phyloP scores from a whole-genome alignment of 2,329 filamentous ascomycete genomes.

The Hymenoscyphus albidus region DNA sequence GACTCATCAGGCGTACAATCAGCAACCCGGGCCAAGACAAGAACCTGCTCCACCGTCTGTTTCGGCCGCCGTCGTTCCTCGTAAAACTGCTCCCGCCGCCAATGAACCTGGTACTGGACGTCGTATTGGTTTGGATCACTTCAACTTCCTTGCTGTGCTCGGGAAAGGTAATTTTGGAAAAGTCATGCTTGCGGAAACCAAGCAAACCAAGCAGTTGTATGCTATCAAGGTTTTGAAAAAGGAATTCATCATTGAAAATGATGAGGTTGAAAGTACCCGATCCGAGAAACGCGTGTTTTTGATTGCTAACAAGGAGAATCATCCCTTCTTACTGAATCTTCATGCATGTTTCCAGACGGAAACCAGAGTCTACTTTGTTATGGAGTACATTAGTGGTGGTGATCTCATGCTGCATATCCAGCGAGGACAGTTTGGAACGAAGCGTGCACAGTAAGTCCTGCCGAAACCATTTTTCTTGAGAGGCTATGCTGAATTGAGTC shows the following conservation, averaged over 20 bases:
- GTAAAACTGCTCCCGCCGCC: conserved; percentile 65
- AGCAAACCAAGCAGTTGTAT: conserved; percentile 85
- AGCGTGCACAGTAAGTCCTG: conserved; percentile 77
- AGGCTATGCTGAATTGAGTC: conserved; percentile 24
- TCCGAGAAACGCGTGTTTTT: conserved; percentile 98
- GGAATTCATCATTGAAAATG: conserved; percentile 99
- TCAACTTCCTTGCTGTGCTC: conserved; percentile 97
- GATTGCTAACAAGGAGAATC: conserved; percentile 93
- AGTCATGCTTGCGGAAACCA: conserved; percentile 98
- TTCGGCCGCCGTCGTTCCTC: conserved; percentile 36
- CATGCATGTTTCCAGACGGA: conserved; percentile 99
- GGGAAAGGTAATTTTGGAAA: conserved; percentile 99
- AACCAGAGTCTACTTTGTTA: conserved; percentile 97
- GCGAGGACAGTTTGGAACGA: conserved; percentile 90
- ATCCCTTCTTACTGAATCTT: conserved; percentile 90
- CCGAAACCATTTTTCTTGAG: conserved; percentile 25
- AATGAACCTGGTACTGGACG: conserved; percentile 70
- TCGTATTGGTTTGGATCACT: conserved; percentile 93
- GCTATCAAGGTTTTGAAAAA: conserved; percentile 99
- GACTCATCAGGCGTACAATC: conserved; percentile 29
- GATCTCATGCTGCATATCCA: conserved; percentile 99
- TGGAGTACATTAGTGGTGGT: conserved; percentile 98
- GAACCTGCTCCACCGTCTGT: conserved; percentile 29
- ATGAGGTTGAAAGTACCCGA: conserved; percentile 95
- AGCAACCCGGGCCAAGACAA: conserved; percentile 29